A percentile compares a stretch with the other conserved stretches of the same genome.
phyloP scores from a whole-genome alignment of 768 basidiomycete species.

The Gautieria morchelliformis region DNA sequence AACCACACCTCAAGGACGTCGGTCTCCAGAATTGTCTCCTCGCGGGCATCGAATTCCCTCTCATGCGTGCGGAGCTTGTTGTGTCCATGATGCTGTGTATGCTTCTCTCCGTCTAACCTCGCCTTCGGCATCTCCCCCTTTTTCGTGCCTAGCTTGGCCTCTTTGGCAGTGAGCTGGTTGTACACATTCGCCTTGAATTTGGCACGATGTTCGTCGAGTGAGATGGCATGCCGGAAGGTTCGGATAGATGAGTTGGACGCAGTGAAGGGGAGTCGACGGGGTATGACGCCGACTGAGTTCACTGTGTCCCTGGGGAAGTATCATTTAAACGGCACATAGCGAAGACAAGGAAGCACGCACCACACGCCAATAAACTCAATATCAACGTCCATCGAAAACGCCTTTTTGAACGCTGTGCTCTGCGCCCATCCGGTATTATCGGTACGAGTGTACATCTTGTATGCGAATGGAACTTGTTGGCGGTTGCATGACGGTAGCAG shows the following conservation, averaged over 20 bases:
- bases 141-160: slow-evolving; percentile 18
- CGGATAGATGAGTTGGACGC: slow-evolving; percentile 49
- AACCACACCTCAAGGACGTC: slow-evolving; percentile 78
- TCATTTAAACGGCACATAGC: neutral
- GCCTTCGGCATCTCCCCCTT: slow-evolving; percentile 37
- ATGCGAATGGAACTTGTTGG: slow-evolving; percentile 73
- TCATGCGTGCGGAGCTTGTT: neutral
- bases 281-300: slow-evolving; percentile 56
- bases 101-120: no score
- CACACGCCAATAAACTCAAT: slow-evolving; percentile 71
- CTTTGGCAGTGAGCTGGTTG: slow-evolving; percentile 25
- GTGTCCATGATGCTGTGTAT: no score
- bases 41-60: neutral
- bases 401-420: slow-evolving; percentile 60
- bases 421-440: slow-evolving; percentile 53
- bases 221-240: slow-evolving; percentile 60
- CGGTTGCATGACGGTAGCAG: slow-evolving; percentile 60
- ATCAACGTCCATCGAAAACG: slow-evolving; percentile 66
- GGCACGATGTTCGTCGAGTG: slow-evolving; percentile 60
- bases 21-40: slow-evolving; percentile 24
- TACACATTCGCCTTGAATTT: slow-evolving; percentile 39
- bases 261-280: slow-evolving; percentile 56
- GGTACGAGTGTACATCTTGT: slow-evolving; percentile 58
- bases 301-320: slow-evolving; percentile 53
- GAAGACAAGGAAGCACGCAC: slow-evolving; percentile 23